Evolutionary conservation across 2,329 filamentous ascomycete species (phyloP).

Genomic region (Coniochaeta prunicola): DNA sequence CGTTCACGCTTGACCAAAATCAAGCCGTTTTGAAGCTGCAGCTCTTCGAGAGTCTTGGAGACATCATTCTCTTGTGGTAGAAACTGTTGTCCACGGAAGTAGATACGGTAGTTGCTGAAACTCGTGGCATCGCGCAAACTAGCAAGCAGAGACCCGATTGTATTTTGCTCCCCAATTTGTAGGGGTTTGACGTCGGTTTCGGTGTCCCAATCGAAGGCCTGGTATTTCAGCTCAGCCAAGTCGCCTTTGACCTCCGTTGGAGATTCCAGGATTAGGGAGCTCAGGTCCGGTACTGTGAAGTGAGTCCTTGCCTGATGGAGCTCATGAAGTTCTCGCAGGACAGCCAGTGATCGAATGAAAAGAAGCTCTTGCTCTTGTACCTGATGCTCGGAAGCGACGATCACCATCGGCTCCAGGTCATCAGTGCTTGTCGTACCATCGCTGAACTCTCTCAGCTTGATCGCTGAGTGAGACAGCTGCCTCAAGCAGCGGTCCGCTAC

Average conservation of each 20-base stretch:
- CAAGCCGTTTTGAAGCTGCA: constrained; percentile 57
- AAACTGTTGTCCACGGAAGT: constrained; percentile 61
- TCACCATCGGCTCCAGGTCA: constrained; percentile 46
- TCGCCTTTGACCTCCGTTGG: constrained; percentile 53
- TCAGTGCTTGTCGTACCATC: constrained; percentile 30
- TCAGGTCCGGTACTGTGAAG: constrained; percentile 51
- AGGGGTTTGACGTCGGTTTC: constrained; percentile 56
- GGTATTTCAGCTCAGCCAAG: constrained; percentile 61
- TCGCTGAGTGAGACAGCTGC: constrained; percentile 59
- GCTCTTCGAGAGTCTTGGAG: constrained; percentile 57
- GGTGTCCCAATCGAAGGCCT: constrained; percentile 58
- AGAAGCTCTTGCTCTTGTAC: constrained; percentile 48
- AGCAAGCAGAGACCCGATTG: constrained; percentile 60
- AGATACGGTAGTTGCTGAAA: constrained; percentile 69
- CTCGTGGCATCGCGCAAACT: constrained; percentile 62
- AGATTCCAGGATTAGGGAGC: constrained; percentile 42
- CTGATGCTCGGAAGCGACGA: constrained; percentile 39
- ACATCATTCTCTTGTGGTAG: constrained; percentile 52
- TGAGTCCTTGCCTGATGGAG: constrained; percentile 55
- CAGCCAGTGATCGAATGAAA: constrained; percentile 61
- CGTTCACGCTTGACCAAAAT: constrained; percentile 58
- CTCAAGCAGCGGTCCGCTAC: constrained; percentile 68
- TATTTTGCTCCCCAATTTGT: constrained; percentile 63
- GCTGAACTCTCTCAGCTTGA: constrained; percentile 41
- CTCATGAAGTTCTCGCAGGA: constrained; percentile 60